phyloP scores from a whole-genome alignment of 257 asterid genomes.

The Haberlea rhodopensis region DNA sequence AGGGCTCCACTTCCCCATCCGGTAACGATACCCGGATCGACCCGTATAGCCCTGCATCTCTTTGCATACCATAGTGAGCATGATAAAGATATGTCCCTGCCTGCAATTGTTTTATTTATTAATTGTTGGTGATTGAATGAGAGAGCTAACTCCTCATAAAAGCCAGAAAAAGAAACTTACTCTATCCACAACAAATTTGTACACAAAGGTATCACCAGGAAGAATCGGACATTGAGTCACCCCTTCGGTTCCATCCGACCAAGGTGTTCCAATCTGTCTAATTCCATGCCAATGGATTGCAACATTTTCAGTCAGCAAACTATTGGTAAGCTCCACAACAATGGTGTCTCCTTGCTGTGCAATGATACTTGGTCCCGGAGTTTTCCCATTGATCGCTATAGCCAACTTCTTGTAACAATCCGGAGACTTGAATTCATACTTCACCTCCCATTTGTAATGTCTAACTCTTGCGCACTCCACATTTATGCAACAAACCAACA shows the following conservation, averaged over 20 bases:
- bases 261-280: constrained; percentile 88
- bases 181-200: constrained; percentile 77
- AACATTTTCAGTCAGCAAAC: constrained; percentile 66
- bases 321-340: constrained; percentile 68
- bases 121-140: background rate
- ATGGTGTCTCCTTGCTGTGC: constrained; percentile 79
- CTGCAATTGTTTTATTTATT: constrained; percentile 27
- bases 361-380: constrained; percentile 83
- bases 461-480: constrained; percentile 42
- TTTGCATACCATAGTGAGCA: constrained; percentile 95
- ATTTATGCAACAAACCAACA: background rate
- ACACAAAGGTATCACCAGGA: constrained; percentile 75
- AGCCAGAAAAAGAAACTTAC: constrained; percentile 49
- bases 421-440: constrained; percentile 75
- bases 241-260: constrained; percentile 98
- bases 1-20: constrained; percentile 65
- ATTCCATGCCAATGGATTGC: constrained; percentile 99
- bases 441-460: constrained; percentile 75
- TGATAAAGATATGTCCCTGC: constrained; percentile 85
- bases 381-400: constrained; percentile 71
- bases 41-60: constrained; percentile 76
- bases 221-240: constrained; percentile 89
- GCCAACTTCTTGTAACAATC: constrained; percentile 70
- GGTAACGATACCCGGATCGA: constrained; percentile 61
- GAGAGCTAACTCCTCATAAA: too few species aligned